These are phyloP conservation scores for Coemansia sp. DNA, from an alignment of 192 early-diverging fungal species.

Conservation along the genomic window DNA sequence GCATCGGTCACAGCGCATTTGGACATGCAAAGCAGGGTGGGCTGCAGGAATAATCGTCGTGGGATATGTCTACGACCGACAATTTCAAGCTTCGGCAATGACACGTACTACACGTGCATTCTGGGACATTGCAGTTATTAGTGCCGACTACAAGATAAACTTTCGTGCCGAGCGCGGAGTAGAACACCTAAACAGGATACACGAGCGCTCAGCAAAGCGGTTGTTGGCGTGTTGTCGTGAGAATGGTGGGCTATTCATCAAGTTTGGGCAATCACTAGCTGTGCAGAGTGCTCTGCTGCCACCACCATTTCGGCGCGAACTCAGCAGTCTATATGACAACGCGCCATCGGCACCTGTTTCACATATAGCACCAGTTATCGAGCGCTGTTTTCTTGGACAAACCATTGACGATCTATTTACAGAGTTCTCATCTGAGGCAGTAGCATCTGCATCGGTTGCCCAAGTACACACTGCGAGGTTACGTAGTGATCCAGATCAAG, in stretches of 20 bases:
- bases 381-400: constrained; percentile 61
- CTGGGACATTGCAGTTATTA: constrained; percentile 29
- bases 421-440: constrained; percentile 65
- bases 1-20: background rate
- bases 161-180: constrained; percentile 63
- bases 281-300: constrained; percentile 65
- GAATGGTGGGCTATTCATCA: constrained; percentile 91
- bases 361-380: constrained; percentile 66
- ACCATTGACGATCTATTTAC: constrained; percentile 65
- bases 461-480: constrained; percentile 76
- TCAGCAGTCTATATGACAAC: constrained; percentile 75
- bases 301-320: constrained; percentile 58
- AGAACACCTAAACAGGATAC: constrained; percentile 63
- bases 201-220: constrained; percentile 67
- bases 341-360: constrained; percentile 72
- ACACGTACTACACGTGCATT: constrained; percentile 47
- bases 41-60: constrained; percentile 7
- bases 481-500: constrained; percentile 55
- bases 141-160: constrained; percentile 77
- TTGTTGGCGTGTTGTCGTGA: constrained; percentile 74
- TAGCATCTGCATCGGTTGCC: constrained; percentile 91
- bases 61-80: constrained; percentile 43
- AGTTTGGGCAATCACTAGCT: constrained; percentile 79
- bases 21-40: constrained; percentile 6
- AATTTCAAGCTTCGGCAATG: constrained; percentile 41